Conservation (phyloP, 148 eudicot genomes). For the Rhododendron kiyosumense region DNA sequence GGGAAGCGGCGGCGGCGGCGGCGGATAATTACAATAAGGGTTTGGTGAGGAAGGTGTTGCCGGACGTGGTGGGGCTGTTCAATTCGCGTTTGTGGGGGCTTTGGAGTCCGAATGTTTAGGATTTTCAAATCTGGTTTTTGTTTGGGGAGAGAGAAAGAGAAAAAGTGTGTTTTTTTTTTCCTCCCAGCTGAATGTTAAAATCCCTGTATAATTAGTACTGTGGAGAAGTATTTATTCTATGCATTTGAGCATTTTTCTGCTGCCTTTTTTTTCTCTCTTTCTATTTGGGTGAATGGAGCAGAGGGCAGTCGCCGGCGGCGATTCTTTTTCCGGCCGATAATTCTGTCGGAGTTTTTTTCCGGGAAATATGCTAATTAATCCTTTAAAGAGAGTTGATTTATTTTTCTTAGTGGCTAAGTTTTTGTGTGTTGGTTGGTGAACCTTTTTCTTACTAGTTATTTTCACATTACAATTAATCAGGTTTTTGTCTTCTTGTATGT, state of each 20-base stretch:
- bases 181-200: neutral
- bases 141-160: neutral
- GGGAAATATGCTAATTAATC: neutral
- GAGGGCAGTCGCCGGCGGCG: neutral
- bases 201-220: neutral
- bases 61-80: conserved; percentile 76
- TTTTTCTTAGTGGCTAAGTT: neutral
- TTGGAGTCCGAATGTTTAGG: conserved; percentile 58
- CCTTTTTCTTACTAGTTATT: neutral
- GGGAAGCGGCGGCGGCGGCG: conserved; percentile 8
- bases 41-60: conserved; percentile 63
- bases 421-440: no score
- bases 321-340: neutral
- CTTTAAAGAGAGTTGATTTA: neutral
- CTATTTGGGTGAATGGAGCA: neutral
- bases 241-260: no score
- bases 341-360: neutral
- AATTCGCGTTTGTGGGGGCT: conserved; percentile 77
- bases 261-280: neutral
- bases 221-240: neutral
- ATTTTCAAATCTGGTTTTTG: neutral
- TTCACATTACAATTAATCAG: neutral
- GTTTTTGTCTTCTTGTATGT: neutral
- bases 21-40: conserved; percentile 37
- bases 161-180: neutral